These are phyloP conservation scores for Colletotrichum karsti DNA, from an alignment of 2,329 filamentous ascomycete species.

Conservation along the genomic window DNA sequence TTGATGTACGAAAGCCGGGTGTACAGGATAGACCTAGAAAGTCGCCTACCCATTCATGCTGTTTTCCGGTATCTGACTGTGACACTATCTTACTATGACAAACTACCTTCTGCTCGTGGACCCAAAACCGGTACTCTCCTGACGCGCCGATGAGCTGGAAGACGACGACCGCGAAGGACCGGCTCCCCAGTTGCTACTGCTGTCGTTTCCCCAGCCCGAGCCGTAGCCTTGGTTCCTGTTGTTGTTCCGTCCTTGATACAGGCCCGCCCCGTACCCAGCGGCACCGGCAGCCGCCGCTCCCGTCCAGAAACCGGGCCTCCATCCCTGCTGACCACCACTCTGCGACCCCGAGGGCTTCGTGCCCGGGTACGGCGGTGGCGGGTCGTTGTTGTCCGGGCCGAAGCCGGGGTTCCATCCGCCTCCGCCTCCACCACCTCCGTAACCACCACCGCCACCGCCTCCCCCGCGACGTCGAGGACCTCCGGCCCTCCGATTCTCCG, in stretches of 20 bases:
- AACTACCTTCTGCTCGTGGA: constrained; percentile 68
- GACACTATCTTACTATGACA: not conserved
- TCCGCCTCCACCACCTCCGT: constrained; percentile 52
- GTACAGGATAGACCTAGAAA: constrained; percentile 28
- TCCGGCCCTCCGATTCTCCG: constrained; percentile 26
- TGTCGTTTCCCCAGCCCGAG: constrained; percentile 40
- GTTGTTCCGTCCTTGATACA: constrained; percentile 36
- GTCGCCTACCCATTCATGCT: constrained; percentile 12
- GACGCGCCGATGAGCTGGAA: constrained; percentile 57
- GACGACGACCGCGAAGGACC: constrained; percentile 46
- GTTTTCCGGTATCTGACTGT: not conserved
- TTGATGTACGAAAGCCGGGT: not conserved
- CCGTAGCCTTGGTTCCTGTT: constrained; percentile 34
- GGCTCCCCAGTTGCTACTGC: constrained; percentile 33
- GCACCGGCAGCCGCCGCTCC: constrained; percentile 75
- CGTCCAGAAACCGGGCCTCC: constrained; percentile 80
- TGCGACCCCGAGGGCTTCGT: constrained; percentile 48
- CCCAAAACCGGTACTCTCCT: constrained; percentile 78
- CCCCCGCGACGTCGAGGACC: constrained; percentile 49
- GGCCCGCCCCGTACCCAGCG: constrained; percentile 71
- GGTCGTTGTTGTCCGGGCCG: constrained; percentile 50
- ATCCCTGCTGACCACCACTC: constrained; percentile 54
- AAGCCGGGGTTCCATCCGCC: constrained; percentile 47
- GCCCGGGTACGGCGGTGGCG: constrained; percentile 63
- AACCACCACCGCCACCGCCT: constrained; percentile 49